A percentile compares a stretch with the other conserved stretches of the same genome.
Conservation (phyloP, 305 asterid genomes). For the Fraxinus greggii region DNA sequence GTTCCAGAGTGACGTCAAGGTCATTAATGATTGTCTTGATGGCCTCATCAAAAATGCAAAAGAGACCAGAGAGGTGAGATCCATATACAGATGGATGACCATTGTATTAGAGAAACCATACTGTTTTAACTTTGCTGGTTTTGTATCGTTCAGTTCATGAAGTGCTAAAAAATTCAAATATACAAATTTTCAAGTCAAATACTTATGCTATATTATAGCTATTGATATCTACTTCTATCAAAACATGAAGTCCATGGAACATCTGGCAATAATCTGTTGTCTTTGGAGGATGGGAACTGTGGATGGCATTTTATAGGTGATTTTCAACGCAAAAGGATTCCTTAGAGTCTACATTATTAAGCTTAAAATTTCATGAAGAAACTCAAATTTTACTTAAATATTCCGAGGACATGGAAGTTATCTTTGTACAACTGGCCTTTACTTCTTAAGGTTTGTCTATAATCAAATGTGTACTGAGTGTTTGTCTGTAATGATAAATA, state of each 20-base stretch:
- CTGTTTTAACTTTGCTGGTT: background rate
- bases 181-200: background rate
- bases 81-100: conserved; percentile 17
- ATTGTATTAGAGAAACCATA: background rate
- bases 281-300: background rate
- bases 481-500: background rate
- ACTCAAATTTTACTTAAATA: background rate
- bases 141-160: background rate
- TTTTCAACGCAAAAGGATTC: background rate
- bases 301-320: background rate
- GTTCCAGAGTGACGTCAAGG: conserved; percentile 82
- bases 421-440: background rate
- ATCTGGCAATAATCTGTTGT: background rate
- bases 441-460: background rate
- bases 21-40: conserved; percentile 87
- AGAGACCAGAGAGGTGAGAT: conserved; percentile 86
- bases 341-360: background rate
- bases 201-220: background rate
- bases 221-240: background rate
- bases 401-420: background rate
- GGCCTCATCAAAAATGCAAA: conserved; percentile 82
- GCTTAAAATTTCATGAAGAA: background rate
- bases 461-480: background rate
- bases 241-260: background rate
- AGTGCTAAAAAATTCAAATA: background rate